phyloP scores from a whole-genome alignment of 257 asterid species.

The Nicotiana tabacum region DNA sequence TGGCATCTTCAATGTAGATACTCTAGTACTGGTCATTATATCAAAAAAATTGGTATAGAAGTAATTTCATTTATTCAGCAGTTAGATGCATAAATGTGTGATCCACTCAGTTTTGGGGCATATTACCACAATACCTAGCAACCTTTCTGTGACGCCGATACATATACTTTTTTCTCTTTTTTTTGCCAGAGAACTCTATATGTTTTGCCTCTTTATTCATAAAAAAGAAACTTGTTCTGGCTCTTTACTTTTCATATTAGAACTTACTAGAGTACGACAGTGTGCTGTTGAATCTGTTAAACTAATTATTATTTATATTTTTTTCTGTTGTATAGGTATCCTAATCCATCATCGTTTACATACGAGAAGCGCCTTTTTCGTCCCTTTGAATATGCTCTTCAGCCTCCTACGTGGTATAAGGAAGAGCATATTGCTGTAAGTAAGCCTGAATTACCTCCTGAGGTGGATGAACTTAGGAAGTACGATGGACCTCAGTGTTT shows the following conservation, averaged over 20 bases:
- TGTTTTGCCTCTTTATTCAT: neutral
- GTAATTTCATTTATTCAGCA: neutral
- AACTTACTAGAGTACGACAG: neutral
- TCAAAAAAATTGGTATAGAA: neutral
- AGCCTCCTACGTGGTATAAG: constrained; percentile 84
- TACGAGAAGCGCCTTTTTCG: constrained; percentile 90
- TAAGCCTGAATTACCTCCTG: constrained; percentile 87
- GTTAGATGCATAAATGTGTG: neutral
- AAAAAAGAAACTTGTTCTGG: neutral
- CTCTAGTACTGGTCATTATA: neutral
- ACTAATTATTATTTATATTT: constrained; percentile 1
- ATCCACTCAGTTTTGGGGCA: neutral
- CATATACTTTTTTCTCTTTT: neutral
- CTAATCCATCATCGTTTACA: constrained; percentile 92
- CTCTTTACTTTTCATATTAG: neutral
- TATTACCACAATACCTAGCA: neutral
- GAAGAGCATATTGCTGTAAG: constrained; percentile 84
- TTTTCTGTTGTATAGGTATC: constrained; percentile 52
- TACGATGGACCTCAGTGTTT: constrained; percentile 96
- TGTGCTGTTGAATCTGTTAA: constrained; percentile 8
- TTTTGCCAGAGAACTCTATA: neutral
- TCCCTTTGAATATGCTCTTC: constrained; percentile 96
- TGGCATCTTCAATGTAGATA: neutral
- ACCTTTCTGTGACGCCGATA: neutral
- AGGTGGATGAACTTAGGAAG: constrained; percentile 52